Base-by-base conservation (phyloP, 1,284 basidiomycete genomes). In the Meripilus lineatus region DNA sequence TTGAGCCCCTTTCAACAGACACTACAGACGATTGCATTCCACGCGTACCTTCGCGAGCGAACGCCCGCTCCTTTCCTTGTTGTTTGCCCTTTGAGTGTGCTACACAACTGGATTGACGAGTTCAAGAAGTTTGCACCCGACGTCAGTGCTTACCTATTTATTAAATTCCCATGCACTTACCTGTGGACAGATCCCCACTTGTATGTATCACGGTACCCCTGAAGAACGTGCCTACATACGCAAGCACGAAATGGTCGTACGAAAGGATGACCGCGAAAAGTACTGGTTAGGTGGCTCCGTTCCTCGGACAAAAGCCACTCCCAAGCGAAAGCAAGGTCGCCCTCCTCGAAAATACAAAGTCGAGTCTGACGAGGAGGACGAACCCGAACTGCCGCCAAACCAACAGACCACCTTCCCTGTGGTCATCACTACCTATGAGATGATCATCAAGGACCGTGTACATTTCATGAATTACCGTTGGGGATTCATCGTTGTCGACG, bases 401-500 rank as follows among this genome's bases (percentile, higher is more conserved):
- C 63, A 59, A 46, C 47, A 50, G 42, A 70, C 64, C 14, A 56
- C 67, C n/a, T 90, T 89, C 58, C 88, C 88, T 3, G 75, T 93
- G 20, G 79, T 97, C 15, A 65, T 96, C 21, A 97, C 94, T 13
- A 95, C 92, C 5, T 97, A 93, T 59, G 93, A 98, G 57, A 91
- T 97, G 58, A 79, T 93, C 53, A 95, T 98, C 54, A 82, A 77
- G 50, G 93, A 96, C 58, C 75, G 83, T 10, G 65, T 70, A 25
- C 74, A 79, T 55, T 71, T 95, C 25, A 67, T 75, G 4, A 74
- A 75, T 40, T 84, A 86, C 58, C 69, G 81, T 42, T 95, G 91
- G 90, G 92, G 91, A 41, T 95, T 92, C 58, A 90, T 97, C 53
- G 89, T 97, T 42, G 93, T 97, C 0, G 94, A 97, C 61, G 94